Evolutionary conservation across 495 filamentous ascomycete species (phyloP).

Genomic region (Xylaria sp.): DNA sequence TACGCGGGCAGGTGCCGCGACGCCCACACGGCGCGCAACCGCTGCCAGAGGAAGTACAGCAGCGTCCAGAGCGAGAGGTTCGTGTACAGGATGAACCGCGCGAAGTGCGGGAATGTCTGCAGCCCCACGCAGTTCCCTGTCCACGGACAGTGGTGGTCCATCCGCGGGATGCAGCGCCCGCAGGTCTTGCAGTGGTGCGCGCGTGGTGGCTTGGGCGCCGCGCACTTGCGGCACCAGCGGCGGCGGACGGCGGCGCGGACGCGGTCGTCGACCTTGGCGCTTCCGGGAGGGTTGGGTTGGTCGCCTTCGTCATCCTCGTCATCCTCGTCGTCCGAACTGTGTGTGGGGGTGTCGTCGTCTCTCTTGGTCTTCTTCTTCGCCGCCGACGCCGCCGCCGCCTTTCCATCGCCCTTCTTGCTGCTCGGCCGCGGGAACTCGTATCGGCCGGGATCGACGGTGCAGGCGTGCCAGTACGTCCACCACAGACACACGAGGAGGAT

Average conservation of each 20-base stretch:
- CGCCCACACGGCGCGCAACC: conserved; percentile 69
- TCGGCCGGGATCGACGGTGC: conserved; percentile 77
- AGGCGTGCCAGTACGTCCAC: conserved; percentile 79
- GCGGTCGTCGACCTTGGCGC: conserved; percentile 38
- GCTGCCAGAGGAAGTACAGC: conserved; percentile 64
- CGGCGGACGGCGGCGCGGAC: conserved; percentile 11
- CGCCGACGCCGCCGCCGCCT: conserved; percentile 4
- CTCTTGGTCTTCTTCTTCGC: conserved; percentile 17
- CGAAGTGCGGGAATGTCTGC: conserved; percentile 86
- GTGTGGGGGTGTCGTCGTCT: conserved; percentile 7
- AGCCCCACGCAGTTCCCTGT: conserved; percentile 92
- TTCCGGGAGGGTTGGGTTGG: conserved; percentile 14
- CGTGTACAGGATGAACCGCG: conserved; percentile 85
- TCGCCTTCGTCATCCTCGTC: conserved; percentile 27
- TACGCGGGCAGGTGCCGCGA: conserved; percentile 77
- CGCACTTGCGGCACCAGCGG: conserved; percentile 87
- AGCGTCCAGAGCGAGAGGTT: conserved; percentile 69
- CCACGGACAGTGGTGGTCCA: conserved; percentile 99
- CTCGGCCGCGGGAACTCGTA: conserved; percentile 46
- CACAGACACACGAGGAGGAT: conserved; percentile 72
- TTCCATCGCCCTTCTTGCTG: conserved; percentile 24
- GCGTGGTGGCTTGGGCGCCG: conserved; percentile 80
- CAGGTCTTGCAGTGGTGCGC: conserved; percentile 94
- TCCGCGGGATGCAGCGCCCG: conserved; percentile 87
- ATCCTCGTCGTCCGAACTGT: conserved; percentile 25